Base-by-base conservation (phyloP, 2,329 filamentous ascomycete species). In the Fusarium torreyae region DNA sequence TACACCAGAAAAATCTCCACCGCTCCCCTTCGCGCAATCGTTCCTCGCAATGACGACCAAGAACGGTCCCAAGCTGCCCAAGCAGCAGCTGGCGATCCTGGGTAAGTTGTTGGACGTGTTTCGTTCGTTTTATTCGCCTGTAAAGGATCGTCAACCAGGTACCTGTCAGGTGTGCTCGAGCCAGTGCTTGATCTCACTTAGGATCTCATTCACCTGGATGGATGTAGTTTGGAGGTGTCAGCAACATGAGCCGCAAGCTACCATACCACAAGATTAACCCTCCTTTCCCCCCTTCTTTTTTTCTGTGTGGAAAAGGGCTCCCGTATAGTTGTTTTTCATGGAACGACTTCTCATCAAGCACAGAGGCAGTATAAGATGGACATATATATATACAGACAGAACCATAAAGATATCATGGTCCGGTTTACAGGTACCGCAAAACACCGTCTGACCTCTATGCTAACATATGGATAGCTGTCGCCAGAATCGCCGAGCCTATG, bases 51-150 rank as follows among this genome's bases (percentile, higher is more conserved):
- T 75, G 73, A 57, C 68, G 43, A 68, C 64, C 51, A 73, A 72
- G 26, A 49, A 66, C 49, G 79, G 78, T 68, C 86, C 89, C 26
- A 92, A 89, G 83, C 85, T 96, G 84, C 93, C 93, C 1, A 84
- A 88, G 42, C 88, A 90, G 85, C 93, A 97, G 82, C 84, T 97
- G 75, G 82, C 89, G 43, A 94, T 97, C 76, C 82, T 97, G 68
- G 90, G 92, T 94, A 86, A 84, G 87, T 36, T n/a, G 17, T 33
- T n/a, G 7, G 24, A 31, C 6, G 10, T 22, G n/a, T 22, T 53
- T 67, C 34, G 38, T 56, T 46, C 6, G 18, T 44, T 48, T 18
- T 31, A 34, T 31, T 7, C 7, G 22, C 42, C 33, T 31, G 54
- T 39, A 60, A 52, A 57, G 39, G 4, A 26, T 33, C n/a, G 36